A percentile compares a stretch with the other conserved stretches of the same genome.
phyloP scores from a whole-genome alignment of 2,329 filamentous ascomycete species.

The Pleurostoma richardsiae region DNA sequence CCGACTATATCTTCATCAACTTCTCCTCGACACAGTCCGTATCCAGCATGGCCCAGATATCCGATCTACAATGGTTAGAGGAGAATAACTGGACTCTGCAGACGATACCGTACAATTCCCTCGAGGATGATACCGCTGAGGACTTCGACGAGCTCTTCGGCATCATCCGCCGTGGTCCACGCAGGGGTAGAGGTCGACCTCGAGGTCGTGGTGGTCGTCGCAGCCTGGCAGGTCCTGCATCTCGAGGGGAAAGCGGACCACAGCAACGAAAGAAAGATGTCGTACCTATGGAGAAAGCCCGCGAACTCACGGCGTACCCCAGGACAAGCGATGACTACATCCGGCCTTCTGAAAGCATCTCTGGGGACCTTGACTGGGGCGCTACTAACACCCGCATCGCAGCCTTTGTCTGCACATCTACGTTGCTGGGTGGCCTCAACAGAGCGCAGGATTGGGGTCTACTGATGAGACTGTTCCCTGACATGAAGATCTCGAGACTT shows the following conservation, averaged over 20 bases:
- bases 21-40: constrained; percentile 18
- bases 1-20: constrained; percentile 33
- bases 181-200: too few species aligned
- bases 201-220: too few species aligned
- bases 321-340: constrained; percentile 25
- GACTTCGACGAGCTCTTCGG: neutral
- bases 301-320: constrained; percentile 25
- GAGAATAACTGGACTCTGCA: constrained; percentile 33
- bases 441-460: constrained; percentile 57
- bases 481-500: constrained; percentile 43
- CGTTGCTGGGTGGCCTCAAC: constrained; percentile 55
- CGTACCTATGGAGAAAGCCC: constrained; percentile 7
- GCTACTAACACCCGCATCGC: constrained; percentile 43
- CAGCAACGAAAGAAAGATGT: too few species aligned
- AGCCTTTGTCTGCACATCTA: constrained; percentile 52
- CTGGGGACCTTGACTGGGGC: constrained; percentile 32
- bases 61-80: constrained; percentile 28
- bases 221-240: too few species aligned
- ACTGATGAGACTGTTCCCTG: constrained; percentile 50
- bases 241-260: too few species aligned
- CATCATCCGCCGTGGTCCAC: too few species aligned
- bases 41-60: constrained; percentile 14
- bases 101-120: constrained; percentile 35
- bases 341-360: constrained; percentile 19
- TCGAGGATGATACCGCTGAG: constrained; percentile 13